phyloP scores from a whole-genome alignment of 2,329 filamentous ascomycete species.

The Chaetomium olivaceum region DNA sequence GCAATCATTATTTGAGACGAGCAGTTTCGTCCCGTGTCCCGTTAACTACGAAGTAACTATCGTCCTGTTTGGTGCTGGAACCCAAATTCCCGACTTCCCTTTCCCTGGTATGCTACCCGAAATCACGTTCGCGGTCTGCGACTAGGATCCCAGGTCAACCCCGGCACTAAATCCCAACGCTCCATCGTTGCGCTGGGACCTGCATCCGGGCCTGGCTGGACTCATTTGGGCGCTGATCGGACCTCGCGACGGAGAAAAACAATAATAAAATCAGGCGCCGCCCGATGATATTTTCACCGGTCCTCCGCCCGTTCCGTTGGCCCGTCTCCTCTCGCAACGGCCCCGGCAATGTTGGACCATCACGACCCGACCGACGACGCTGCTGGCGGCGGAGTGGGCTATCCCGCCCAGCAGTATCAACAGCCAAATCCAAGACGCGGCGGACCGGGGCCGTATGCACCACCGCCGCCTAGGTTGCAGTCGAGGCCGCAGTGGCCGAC shows the following conservation, averaged over 20 bases:
- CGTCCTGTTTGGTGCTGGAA: conserved; percentile 10
- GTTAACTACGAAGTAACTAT: no score
- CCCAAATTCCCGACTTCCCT: conserved; percentile 14
- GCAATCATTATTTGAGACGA: conserved; percentile 18
- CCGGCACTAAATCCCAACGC: conserved; percentile 26
- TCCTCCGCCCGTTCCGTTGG: conserved; percentile 23
- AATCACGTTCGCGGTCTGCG: conserved; percentile 17
- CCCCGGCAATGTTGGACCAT: conserved; percentile 22
- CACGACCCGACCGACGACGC: conserved; percentile 19
- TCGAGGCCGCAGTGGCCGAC: conserved; percentile 28
- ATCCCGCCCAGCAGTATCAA: conserved; percentile 11
- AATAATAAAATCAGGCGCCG: conserved; percentile 28
- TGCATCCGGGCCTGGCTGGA: conserved; percentile 21
- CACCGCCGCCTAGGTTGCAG: conserved; percentile 20
- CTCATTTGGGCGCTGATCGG: conserved; percentile 29
- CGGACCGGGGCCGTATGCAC: conserved; percentile 32
- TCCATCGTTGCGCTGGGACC: conserved; percentile 26
- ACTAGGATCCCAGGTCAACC: conserved; percentile 24
- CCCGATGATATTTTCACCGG: conserved; percentile 26
- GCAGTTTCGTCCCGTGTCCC: neutral
- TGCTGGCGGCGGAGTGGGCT: conserved; percentile 23
- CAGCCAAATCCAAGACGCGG: conserved; percentile 31
- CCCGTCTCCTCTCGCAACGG: conserved; percentile 22
- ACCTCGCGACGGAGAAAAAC: conserved; percentile 24
- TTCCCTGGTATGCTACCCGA: conserved; percentile 23